Evolutionary conservation across 495 filamentous ascomycete species (phyloP).

Genomic region (Apiosordaria backusii): DNA sequence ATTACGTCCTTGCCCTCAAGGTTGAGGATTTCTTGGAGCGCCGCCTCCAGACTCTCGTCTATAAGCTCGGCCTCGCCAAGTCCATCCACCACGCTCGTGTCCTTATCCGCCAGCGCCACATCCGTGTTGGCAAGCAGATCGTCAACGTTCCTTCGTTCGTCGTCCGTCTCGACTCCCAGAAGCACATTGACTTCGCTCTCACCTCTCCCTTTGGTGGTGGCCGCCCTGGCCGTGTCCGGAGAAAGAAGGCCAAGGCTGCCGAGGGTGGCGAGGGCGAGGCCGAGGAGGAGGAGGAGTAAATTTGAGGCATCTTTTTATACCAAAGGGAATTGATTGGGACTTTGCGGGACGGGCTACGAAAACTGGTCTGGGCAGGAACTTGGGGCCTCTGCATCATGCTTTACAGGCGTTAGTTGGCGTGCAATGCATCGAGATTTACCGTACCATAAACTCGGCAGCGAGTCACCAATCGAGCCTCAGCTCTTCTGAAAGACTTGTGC

Average conservation of each 20-base stretch:
- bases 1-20: slow-evolving; percentile 99
- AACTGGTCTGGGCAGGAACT: slow-evolving; percentile 33
- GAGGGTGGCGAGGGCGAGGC: slow-evolving; percentile 82
- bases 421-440: slow-evolving; percentile 31
- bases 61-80: slow-evolving; percentile 99
- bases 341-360: slow-evolving; percentile 39
- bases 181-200: slow-evolving; percentile 99
- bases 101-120: slow-evolving; percentile 97
- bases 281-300: slow-evolving; percentile 85
- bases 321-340: slow-evolving; percentile 28
- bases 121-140: slow-evolving; percentile 99
- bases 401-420: slow-evolving; percentile 31
- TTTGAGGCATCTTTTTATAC: slow-evolving; percentile 26
- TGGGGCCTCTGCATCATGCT: slow-evolving; percentile 33
- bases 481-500: neutral
- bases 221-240: slow-evolving; percentile 90
- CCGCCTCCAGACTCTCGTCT: slow-evolving; percentile 97
- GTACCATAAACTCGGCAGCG: slow-evolving; percentile 18
- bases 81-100: slow-evolving; percentile 99
- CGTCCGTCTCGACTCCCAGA: slow-evolving; percentile 99
- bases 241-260: slow-evolving; percentile 98
- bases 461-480: slow-evolving; percentile 16
- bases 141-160: slow-evolving; percentile 99
- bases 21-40: slow-evolving; percentile 99
- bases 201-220: slow-evolving; percentile 97